Percentiles rank a stretch among this genome's conserved stretches.
Evolutionary conservation across 768 basidiomycete genomes (phyloP).

Genomic region (button mushroom (Agaricus bisporus)): DNA sequence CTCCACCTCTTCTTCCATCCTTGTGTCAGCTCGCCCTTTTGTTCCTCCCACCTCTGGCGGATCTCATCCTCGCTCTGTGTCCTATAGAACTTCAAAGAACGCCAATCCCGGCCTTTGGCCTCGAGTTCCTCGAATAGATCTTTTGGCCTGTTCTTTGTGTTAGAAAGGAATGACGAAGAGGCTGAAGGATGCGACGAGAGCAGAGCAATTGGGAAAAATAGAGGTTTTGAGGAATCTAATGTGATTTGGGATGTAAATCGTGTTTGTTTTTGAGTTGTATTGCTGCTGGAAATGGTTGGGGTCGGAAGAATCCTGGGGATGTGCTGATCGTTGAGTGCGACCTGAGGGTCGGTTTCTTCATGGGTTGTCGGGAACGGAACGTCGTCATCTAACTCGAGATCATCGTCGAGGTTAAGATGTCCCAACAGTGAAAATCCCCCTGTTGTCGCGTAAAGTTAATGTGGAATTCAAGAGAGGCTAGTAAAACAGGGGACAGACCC

Average conservation of each 20-base stretch:
- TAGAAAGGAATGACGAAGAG: neutral
- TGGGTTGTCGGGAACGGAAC: slow-evolving; percentile 23
- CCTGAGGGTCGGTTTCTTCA: neutral
- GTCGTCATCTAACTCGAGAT: slow-evolving; percentile 65
- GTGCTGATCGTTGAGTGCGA: slow-evolving; percentile 3
- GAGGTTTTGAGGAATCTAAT: slow-evolving; percentile 46
- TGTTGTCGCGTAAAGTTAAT: slow-evolving; percentile 17
- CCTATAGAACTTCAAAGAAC: slow-evolving; percentile 38
- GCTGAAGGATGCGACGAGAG: neutral
- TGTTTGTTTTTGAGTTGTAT: slow-evolving; percentile 14
- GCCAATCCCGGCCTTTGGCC: slow-evolving; percentile 45
- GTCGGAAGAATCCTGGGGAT: slow-evolving; percentile 8
- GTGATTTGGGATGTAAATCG: slow-evolving; percentile 17
- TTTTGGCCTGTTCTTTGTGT: slow-evolving; percentile 28
- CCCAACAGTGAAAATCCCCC: slow-evolving; percentile 71
- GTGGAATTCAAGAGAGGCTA: neutral
- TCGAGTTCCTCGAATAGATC: slow-evolving; percentile 45
- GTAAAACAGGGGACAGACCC: slow-evolving; percentile 31
- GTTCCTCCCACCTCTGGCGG: slow-evolving; percentile 62
- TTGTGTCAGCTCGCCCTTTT: slow-evolving; percentile 58
- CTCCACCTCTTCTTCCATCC: slow-evolving; percentile 76
- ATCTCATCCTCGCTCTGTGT: slow-evolving; percentile 57
- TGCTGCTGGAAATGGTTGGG: slow-evolving; percentile 8
- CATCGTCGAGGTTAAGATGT: slow-evolving; percentile 69
- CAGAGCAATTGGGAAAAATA: slow-evolving; percentile 53